Evolutionary conservation across 2,329 filamentous ascomycete genomes (phyloP).

Genomic region (Trichoderma breve): DNA sequence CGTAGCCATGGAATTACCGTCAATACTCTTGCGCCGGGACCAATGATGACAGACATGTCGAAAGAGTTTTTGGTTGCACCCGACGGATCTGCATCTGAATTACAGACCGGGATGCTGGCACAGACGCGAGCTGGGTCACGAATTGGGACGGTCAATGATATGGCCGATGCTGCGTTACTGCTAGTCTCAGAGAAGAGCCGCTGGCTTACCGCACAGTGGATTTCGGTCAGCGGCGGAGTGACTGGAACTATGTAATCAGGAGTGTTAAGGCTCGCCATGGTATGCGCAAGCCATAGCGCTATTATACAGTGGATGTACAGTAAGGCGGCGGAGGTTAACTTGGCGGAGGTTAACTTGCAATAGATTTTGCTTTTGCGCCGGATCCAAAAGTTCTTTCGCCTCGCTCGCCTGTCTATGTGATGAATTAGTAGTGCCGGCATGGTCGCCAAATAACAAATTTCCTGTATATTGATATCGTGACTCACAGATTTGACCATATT

Average conservation of each 20-base stretch:
- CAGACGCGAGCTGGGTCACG: neutral
- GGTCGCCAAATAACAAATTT: no score
- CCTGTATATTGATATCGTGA: no score
- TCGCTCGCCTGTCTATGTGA: no score
- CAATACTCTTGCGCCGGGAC: neutral
- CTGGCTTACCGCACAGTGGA: neutral
- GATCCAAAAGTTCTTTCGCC: no score
- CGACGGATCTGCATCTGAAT: neutral
- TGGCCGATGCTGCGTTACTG: neutral
- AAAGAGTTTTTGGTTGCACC: neutral
- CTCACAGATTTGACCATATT: no score
- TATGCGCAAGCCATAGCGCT: no score
- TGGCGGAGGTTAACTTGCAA: no score
- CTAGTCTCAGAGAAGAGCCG: neutral
- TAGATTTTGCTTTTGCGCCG: no score
- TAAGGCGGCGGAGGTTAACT: no score
- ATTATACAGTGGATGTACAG: no score
- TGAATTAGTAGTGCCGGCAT: no score
- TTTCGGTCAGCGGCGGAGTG: neutral
- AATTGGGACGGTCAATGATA: neutral
- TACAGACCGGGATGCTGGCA: neutral
- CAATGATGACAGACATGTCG: neutral
- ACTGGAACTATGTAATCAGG: neutral
- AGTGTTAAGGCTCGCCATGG: no score
- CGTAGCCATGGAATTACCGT: neutral